Evolutionary conservation across 1,139 yeast species (phyloP).

Genomic region (Hemisphaericaspora lyxosophila): DNA sequence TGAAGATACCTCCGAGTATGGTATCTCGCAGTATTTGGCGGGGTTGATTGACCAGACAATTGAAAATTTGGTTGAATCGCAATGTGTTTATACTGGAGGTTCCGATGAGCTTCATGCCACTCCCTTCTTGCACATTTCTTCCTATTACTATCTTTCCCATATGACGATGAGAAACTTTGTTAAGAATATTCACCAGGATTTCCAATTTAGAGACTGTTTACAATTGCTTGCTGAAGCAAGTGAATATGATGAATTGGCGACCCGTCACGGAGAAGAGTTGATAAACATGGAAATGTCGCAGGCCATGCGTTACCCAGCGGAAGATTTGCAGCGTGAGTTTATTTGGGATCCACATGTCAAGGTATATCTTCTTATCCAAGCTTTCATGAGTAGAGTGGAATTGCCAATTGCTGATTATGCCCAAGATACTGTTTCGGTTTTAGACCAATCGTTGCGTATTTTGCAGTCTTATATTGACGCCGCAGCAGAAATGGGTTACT

Average conservation of each 20-base stretch:
- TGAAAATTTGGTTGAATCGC: constrained; percentile 65
- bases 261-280: constrained; percentile 92
- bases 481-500: constrained; percentile 79
- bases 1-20: constrained; percentile 65
- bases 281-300: constrained; percentile 89
- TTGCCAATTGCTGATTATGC: constrained; percentile 93
- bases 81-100: constrained; percentile 62
- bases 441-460: constrained; percentile 93
- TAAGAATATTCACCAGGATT: constrained; percentile 46
- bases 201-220: constrained; percentile 68
- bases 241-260: constrained; percentile 91
- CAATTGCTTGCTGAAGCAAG: constrained; percentile 73
- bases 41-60: constrained; percentile 70
- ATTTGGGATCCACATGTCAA: constrained; percentile 97
- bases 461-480: constrained; percentile 91
- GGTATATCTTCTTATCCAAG: constrained; percentile 81
- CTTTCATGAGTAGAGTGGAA: constrained; percentile 78
- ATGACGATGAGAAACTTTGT: constrained; percentile 75
- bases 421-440: constrained; percentile 89
- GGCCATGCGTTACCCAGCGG: constrained; percentile 74
- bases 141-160: constrained; percentile 92
- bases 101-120: constrained; percentile 62
- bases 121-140: constrained; percentile 79
- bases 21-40: constrained; percentile 70
- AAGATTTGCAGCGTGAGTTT: constrained; percentile 60